phyloP scores from a whole-genome alignment of 139 green algal genomes.

The Ettlia oleoabundans region DNA sequence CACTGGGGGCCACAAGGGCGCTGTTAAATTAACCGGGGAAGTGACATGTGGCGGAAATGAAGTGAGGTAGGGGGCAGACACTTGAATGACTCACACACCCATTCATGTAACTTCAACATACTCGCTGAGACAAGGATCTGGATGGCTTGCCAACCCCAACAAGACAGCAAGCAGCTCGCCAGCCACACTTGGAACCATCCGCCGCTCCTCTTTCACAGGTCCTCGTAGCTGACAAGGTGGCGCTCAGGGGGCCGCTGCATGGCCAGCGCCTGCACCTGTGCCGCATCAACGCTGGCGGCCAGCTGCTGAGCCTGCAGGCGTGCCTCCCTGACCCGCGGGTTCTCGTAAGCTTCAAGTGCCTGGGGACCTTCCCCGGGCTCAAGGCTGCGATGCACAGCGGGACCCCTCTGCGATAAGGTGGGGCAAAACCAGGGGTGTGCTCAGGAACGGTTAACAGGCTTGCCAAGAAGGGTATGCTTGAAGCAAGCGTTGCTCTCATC shows the following conservation, averaged over 20 bases:
- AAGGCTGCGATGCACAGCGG: constrained; percentile 6
- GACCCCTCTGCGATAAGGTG: constrained; percentile 19
- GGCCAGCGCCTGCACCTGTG: constrained; percentile 23
- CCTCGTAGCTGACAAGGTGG: constrained; percentile 52
- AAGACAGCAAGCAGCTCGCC: neutral
- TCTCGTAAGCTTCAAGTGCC: constrained; percentile 44
- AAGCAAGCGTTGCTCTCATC: no score
- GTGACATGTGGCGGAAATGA: no score
- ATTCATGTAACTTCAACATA: no score
- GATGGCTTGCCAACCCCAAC: neutral
- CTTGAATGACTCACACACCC: no score
- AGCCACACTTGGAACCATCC: neutral
- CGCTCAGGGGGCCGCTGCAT: constrained; percentile 35
- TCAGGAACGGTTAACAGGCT: no score
- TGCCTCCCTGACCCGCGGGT: constrained; percentile 39
- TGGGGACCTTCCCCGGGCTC: neutral
- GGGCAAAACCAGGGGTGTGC: neutral
- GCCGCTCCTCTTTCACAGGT: constrained; percentile 37
- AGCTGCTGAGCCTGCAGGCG: constrained; percentile 27
- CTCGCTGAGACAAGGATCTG: no score
- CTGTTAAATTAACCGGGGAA: no score
- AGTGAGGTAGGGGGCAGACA: no score
- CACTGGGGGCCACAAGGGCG: no score
- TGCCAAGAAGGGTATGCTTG: no score
- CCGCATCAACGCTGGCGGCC: neutral